These are phyloP conservation scores for Fusarium redolens DNA, from an alignment of 2,329 filamentous ascomycete genomes.

Conservation along the genomic window DNA sequence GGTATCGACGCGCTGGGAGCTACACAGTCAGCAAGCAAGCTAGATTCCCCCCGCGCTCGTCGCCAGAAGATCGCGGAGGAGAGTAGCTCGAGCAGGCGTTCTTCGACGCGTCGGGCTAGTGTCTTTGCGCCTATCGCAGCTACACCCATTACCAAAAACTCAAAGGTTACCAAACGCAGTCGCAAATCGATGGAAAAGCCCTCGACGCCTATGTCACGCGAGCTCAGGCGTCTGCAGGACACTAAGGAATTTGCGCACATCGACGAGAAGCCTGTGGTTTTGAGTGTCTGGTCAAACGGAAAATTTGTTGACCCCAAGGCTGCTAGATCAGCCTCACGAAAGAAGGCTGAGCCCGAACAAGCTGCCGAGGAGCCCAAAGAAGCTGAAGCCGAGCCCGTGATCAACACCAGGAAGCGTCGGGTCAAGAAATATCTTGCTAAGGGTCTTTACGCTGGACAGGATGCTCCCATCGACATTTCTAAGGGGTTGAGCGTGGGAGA, in stretches of 20 bases:
- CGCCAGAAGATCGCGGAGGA: slow-evolving; percentile 46
- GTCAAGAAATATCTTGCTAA: slow-evolving; percentile 83
- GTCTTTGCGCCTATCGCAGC: slow-evolving; percentile 55
- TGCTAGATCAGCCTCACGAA: slow-evolving; percentile 52
- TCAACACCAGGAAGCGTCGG: slow-evolving; percentile 56
- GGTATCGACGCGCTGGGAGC: slow-evolving; percentile 61
- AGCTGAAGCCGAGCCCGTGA: slow-evolving; percentile 53
- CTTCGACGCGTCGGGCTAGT: slow-evolving; percentile 55
- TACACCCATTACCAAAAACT: slow-evolving; percentile 60
- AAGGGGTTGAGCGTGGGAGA: slow-evolving; percentile 62
- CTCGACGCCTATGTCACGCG: slow-evolving; percentile 63
- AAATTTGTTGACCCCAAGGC: slow-evolving; percentile 66
- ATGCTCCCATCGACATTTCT: slow-evolving; percentile 60
- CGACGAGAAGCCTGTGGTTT: slow-evolving; percentile 66
- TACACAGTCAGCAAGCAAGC: slow-evolving; percentile 56
- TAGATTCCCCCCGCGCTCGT: slow-evolving; percentile 49
- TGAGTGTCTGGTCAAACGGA: slow-evolving; percentile 73
- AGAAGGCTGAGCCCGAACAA: slow-evolving; percentile 48
- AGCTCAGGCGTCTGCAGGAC: slow-evolving; percentile 69
- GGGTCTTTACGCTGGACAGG: slow-evolving; percentile 89
- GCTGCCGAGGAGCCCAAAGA: slow-evolving; percentile 39
- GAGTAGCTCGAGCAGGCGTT: slow-evolving; percentile 51
- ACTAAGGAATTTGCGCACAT: slow-evolving; percentile 71
- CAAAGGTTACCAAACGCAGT: slow-evolving; percentile 70
- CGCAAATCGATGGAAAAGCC: slow-evolving; percentile 64